Conservation (phyloP, 1,284 basidiomycete genomes). For the Puccinia hordei region DNA sequence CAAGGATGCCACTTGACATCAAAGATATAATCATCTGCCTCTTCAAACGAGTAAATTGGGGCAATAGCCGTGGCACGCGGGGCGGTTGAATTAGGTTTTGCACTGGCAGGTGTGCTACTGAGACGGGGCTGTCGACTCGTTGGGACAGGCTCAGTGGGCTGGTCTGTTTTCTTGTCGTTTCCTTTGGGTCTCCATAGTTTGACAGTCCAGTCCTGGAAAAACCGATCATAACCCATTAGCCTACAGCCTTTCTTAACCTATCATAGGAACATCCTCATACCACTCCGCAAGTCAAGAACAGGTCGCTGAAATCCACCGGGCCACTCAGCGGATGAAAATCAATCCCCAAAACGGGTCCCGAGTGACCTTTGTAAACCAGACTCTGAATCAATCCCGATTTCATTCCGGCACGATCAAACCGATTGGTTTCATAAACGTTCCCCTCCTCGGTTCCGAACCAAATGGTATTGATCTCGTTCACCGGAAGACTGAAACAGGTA, state of each 20-base stretch:
- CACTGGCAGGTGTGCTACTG: slow-evolving; percentile 11
- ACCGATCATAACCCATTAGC: slow-evolving; percentile 55
- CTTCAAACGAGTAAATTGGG: slow-evolving; percentile 88
- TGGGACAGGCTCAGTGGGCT: slow-evolving; percentile 36
- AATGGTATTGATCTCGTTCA: slow-evolving; percentile 91
- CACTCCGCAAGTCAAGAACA: slow-evolving; percentile 86
- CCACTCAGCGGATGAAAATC: slow-evolving; percentile 88
- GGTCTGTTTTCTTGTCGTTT: slow-evolving; percentile 49
- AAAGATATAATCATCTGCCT: slow-evolving; percentile 97
- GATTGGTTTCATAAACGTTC: slow-evolving; percentile 88
- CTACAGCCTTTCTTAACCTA: background rate
- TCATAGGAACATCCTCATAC: slow-evolving; percentile 52
- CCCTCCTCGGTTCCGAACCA: slow-evolving; percentile 98
- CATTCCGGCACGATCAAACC: slow-evolving; percentile 91
- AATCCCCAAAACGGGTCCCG: slow-evolving; percentile 87
- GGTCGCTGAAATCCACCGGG: slow-evolving; percentile 87
- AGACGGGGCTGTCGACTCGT: slow-evolving; percentile 22
- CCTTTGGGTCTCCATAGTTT: slow-evolving; percentile 82
- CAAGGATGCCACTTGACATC: slow-evolving; percentile 96
- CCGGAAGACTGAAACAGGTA: slow-evolving; percentile 86
- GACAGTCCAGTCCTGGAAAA: slow-evolving; percentile 80
- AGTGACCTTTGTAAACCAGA: slow-evolving; percentile 87
- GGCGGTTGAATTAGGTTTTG: slow-evolving; percentile 29
- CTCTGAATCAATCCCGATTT: slow-evolving; percentile 91
- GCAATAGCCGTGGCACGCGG: slow-evolving; percentile 63